These are phyloP conservation scores for Botryotinia convoluta DNA, from an alignment of 2,329 filamentous ascomycete genomes.

Conservation along the genomic window DNA sequence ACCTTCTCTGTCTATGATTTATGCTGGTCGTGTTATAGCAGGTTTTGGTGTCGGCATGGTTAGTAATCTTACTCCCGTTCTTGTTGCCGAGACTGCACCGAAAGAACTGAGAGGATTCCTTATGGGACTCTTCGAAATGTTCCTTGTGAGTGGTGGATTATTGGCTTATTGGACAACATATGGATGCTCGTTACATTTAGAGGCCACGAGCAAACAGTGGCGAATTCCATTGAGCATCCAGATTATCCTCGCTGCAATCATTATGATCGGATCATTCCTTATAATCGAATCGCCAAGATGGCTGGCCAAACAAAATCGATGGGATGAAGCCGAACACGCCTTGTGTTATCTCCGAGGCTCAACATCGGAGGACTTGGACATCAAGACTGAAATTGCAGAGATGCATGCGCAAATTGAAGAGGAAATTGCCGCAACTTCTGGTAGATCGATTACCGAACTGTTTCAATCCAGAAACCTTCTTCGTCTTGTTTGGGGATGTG, in stretches of 20 bases:
- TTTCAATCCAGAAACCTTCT: constrained; percentile 39
- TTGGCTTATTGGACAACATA: constrained; percentile 39
- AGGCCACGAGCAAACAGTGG: constrained; percentile 42
- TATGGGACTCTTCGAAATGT: constrained; percentile 47
- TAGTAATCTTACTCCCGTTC: constrained; percentile 41
- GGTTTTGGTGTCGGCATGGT: constrained; percentile 41
- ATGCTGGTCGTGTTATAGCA: constrained; percentile 24
- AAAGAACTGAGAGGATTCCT: constrained; percentile 46
- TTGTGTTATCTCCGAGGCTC: constrained; percentile 52
- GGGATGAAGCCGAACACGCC: constrained; percentile 54
- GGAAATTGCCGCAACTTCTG: constrained; percentile 46
- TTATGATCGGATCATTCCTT: constrained; percentile 51
- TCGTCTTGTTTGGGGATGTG: constrained; percentile 17
- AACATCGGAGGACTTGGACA: constrained; percentile 39
- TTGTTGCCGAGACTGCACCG: constrained; percentile 55
- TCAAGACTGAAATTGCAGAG: constrained; percentile 41
- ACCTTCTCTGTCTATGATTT: constrained; percentile 23
- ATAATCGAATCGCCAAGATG: constrained; percentile 55
- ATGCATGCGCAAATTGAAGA: constrained; percentile 48
- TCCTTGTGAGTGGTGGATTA: constrained; percentile 46
- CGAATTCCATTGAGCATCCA: constrained; percentile 51
- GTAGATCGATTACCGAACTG: constrained; percentile 47
- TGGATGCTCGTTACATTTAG: constrained; percentile 45
- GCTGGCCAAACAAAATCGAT: constrained; percentile 60
- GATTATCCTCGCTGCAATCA: constrained; percentile 54